These are phyloP conservation scores for Circinella minor DNA, from an alignment of 371 early-diverging fungal species.

Conservation along the genomic window DNA sequence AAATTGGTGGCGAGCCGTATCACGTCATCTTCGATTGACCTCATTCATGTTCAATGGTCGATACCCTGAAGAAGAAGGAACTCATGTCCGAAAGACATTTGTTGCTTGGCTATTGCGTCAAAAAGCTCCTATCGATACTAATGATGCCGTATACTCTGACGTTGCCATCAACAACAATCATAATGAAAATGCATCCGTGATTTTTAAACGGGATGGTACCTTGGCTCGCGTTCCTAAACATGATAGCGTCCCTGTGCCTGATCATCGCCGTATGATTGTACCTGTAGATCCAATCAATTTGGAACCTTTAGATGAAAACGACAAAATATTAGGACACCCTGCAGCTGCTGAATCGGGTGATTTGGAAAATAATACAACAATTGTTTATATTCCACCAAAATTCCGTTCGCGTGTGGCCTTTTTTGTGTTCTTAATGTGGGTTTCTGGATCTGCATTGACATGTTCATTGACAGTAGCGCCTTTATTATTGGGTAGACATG, in stretches of 20 bases:
- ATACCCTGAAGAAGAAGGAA: conserved; percentile 70
- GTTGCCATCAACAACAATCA: conserved; percentile 31
- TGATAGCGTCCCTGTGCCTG: conserved; percentile 73
- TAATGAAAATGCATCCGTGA: conserved; percentile 45
- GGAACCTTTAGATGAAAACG: conserved; percentile 62
- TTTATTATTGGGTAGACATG: conserved; percentile 45
- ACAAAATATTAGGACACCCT: conserved; percentile 59
- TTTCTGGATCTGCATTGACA: conserved; percentile 52
- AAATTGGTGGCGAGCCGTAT: conserved; percentile 72
- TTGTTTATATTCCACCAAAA: conserved; percentile 73
- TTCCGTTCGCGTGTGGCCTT: conserved; percentile 50
- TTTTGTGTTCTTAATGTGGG: conserved; percentile 63
- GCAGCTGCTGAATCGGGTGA: conserved; percentile 56
- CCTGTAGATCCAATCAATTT: conserved; percentile 70
- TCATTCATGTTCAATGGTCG: conserved; percentile 86
- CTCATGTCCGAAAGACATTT: conserved; percentile 50
- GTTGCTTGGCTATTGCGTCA: conserved; percentile 48
- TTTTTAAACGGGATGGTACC: conserved; percentile 67
- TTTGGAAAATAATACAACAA: conserved; percentile 51
- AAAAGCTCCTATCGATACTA: conserved; percentile 29
- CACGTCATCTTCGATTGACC: conserved; percentile 72
- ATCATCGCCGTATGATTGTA: conserved; percentile 72
- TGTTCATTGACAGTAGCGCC: conserved; percentile 57
- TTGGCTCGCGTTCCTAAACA: conserved; percentile 73
- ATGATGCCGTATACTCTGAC: conserved; percentile 30